These are phyloP conservation scores for Apophysomyces elegans DNA, from an alignment of 371 early-diverging fungal genomes.

Conservation along the genomic window DNA sequence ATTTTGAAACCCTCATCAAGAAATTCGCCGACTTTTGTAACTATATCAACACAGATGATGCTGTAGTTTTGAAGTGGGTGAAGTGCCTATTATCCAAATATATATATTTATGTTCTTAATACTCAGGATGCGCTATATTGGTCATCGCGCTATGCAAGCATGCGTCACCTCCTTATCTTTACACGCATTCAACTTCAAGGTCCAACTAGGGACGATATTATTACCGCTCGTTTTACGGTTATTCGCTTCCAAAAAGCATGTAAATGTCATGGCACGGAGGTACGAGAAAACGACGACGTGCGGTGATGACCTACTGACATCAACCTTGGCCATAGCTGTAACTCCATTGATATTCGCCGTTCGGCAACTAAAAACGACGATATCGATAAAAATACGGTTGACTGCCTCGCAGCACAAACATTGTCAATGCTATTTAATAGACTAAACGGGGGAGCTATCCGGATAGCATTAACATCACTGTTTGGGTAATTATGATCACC, in stretches of 20 bases:
- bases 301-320: constrained; percentile 6
- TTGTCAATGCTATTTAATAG: constrained; percentile 49
- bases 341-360: constrained; percentile 25
- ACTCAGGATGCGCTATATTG: constrained; percentile 55
- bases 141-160: constrained; percentile 52
- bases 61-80: constrained; percentile 37
- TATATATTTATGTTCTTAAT: not conserved
- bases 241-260: constrained; percentile 21
- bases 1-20: constrained; percentile 51
- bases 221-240: constrained; percentile 51
- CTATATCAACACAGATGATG: constrained; percentile 43
- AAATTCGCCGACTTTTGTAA: constrained; percentile 58
- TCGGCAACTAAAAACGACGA: constrained; percentile 17
- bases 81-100: not conserved
- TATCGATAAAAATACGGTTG: constrained; percentile 31
- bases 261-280: constrained; percentile 12
- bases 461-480: constrained; percentile 26
- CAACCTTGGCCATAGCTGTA: constrained; percentile 13
- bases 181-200: constrained; percentile 47
- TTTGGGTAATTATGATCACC: constrained; percentile 14
- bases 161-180: constrained; percentile 55
- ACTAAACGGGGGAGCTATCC: constrained; percentile 53
- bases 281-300: not conserved
- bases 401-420: constrained; percentile 47
- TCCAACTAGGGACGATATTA: constrained; percentile 53